Conservation (phyloP, 1,284 basidiomycete species). For the Tilletia caries region DNA sequence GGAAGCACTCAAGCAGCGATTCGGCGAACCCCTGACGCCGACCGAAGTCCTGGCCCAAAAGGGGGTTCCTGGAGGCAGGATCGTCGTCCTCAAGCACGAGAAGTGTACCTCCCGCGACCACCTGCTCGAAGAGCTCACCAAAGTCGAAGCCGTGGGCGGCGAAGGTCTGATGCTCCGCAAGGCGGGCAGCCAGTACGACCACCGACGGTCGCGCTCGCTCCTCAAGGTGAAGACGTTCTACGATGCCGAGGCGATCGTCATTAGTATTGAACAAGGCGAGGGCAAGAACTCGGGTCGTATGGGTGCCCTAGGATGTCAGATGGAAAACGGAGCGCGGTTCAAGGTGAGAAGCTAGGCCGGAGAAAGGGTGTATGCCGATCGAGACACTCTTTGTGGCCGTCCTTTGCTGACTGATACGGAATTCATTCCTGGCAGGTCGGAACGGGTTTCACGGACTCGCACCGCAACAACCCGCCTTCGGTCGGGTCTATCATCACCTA, state of each 20-base stretch:
- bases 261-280: conserved; percentile 62
- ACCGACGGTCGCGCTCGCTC: conserved; percentile 60
- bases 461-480: conserved; percentile 51
- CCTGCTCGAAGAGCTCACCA: conserved; percentile 61
- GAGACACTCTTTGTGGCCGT: background rate
- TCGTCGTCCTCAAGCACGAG: conserved; percentile 62
- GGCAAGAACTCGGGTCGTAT: conserved; percentile 61
- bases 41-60: conserved; percentile 23
- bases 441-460: conserved; percentile 40
- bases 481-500: conserved; percentile 65
- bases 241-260: conserved; percentile 66
- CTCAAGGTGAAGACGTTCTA: conserved; percentile 69
- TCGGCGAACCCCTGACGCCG: conserved; percentile 55
- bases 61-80: conserved; percentile 54
- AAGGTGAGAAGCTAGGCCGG: conserved; percentile 19
- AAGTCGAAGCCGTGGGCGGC: conserved; percentile 62
- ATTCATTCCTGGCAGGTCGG: conserved; percentile 21
- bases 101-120: conserved; percentile 60
- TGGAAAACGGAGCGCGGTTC: conserved; percentile 62
- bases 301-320: conserved; percentile 64
- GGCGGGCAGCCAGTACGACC: conserved; percentile 61
- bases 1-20: conserved; percentile 58
- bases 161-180: conserved; percentile 69
- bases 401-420: background rate
- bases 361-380: no score